phyloP scores from a whole-genome alignment of 805 yeast genomes.

The Yamadazyma paraphyllophila region DNA sequence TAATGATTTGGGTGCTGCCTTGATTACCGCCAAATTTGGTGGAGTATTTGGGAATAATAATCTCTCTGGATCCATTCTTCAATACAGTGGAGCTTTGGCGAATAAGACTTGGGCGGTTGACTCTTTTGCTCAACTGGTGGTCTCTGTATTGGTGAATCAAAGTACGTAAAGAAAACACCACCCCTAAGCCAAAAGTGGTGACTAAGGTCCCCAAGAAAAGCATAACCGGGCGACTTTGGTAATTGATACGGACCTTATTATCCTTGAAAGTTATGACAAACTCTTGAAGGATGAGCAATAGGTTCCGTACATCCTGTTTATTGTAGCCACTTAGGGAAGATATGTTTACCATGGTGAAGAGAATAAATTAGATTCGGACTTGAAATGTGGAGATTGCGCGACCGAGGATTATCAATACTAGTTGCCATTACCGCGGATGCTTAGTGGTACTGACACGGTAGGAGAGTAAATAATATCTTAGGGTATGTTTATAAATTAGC shows the following conservation, averaged over 20 bases:
- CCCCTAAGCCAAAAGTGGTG: constrained; percentile 41
- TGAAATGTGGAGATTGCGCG: constrained; percentile 5
- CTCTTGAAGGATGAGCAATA: constrained; percentile 34
- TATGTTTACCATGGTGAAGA: constrained; percentile 28
- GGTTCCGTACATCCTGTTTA: constrained; percentile 32
- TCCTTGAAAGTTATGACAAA: constrained; percentile 34
- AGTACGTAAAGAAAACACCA: constrained; percentile 29
- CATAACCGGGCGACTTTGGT: constrained; percentile 41
- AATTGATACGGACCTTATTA: constrained; percentile 37
- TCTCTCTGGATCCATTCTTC: constrained; percentile 45
- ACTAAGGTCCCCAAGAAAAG: constrained; percentile 40
- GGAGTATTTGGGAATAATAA: constrained; percentile 42
- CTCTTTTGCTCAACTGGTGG: constrained; percentile 20
- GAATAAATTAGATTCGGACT: background rate
- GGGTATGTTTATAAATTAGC: too few relatives aligned
- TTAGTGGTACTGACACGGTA: too few relatives aligned
- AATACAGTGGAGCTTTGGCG: constrained; percentile 43
- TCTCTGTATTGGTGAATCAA: constrained; percentile 32
- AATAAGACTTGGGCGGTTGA: constrained; percentile 35
- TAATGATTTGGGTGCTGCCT: constrained; percentile 37
- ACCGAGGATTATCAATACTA: constrained; percentile 1
- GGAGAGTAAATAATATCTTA: too few relatives aligned
- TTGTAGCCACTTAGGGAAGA: constrained; percentile 33
- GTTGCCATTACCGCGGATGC: too few relatives aligned
- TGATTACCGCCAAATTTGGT: constrained; percentile 25